phyloP scores from a whole-genome alignment of 1,284 basidiomycete species.

The Cutaneotrichosporon sp. region DNA sequence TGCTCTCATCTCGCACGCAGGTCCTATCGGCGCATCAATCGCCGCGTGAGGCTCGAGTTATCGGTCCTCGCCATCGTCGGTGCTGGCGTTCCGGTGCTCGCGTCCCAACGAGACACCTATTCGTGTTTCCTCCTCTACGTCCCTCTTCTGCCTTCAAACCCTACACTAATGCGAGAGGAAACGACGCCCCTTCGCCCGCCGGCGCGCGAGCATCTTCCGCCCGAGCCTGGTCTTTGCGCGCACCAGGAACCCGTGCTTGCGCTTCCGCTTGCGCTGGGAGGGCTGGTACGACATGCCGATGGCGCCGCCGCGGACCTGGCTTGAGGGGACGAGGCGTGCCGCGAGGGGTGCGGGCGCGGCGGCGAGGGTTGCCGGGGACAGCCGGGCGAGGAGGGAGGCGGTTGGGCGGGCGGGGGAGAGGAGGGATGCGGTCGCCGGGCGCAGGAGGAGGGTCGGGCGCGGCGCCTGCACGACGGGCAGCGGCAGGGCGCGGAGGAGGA shows the following conservation, averaged over 20 bases:
- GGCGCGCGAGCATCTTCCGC: slow-evolving; percentile 56
- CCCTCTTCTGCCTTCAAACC: not conserved
- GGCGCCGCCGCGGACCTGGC: slow-evolving; percentile 31
- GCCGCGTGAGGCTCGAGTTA: no score
- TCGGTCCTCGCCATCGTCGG: no score
- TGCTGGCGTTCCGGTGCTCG: no score
- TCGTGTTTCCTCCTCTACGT: not conserved
- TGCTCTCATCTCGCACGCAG: no score
- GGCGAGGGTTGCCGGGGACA: slow-evolving; percentile 4
- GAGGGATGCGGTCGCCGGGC: slow-evolving; percentile 5
- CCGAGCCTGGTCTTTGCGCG: slow-evolving; percentile 49
- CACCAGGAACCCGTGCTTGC: slow-evolving; percentile 79
- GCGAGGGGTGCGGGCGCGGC: not conserved
- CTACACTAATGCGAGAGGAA: slow-evolving; percentile 55
- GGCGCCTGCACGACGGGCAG: slow-evolving; percentile 1
- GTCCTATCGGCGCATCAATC: no score
- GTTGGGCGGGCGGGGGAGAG: slow-evolving; percentile 1
- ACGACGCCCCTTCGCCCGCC: slow-evolving; percentile 59
- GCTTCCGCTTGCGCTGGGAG: slow-evolving; percentile 78
- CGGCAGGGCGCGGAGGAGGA: slow-evolving; percentile 3
- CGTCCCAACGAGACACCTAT: no score
- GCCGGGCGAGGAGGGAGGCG: slow-evolving; percentile 12
- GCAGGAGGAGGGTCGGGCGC: slow-evolving; percentile 6
- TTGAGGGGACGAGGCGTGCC: not conserved
- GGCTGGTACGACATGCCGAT: slow-evolving; percentile 79